These are phyloP conservation scores for Xylaria sp. DNA, from an alignment of 2,329 filamentous ascomycete genomes.

Conservation along the genomic window DNA sequence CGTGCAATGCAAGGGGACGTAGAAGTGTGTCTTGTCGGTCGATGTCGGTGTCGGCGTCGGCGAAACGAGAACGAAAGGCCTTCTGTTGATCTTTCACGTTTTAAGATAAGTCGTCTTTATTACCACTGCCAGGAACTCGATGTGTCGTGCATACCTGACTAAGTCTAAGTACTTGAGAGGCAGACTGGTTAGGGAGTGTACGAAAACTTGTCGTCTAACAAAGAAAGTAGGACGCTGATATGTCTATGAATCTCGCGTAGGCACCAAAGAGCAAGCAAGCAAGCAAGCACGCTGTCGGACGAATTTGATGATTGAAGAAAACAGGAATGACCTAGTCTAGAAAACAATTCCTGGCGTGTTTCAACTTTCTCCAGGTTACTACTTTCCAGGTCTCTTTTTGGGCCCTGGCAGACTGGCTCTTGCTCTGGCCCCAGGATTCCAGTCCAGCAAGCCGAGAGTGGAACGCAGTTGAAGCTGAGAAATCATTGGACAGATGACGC, in stretches of 20 bases:
- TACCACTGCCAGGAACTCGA: conserved; percentile 8
- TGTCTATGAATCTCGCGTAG: neutral
- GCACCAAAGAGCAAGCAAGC: conserved; percentile 7
- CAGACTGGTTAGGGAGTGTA: neutral
- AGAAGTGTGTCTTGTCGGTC: neutral
- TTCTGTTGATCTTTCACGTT: conserved; percentile 8
- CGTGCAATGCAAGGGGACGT: neutral
- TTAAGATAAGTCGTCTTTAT: conserved; percentile 1
- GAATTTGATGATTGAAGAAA: conserved; percentile 27
- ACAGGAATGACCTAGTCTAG: conserved; percentile 12
- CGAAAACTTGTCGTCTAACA: conserved; percentile 19
- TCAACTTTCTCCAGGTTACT: conserved; percentile 35
- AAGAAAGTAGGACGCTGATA: conserved; percentile 21
- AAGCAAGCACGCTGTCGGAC: neutral
- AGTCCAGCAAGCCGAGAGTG: conserved; percentile 27
- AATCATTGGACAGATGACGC: conserved; percentile 35
- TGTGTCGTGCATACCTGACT: conserved; percentile 14
- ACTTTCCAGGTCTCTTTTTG: conserved; percentile 22
- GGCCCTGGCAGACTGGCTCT: neutral
- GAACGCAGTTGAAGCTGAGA: conserved; percentile 30
- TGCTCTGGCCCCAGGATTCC: conserved; percentile 22
- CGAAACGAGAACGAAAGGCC: neutral
- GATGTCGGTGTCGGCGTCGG: neutral
- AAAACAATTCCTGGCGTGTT: conserved; percentile 35
- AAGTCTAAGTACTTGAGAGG: neutral